Base-by-base conservation (phyloP, 768 basidiomycete genomes). In the Russula dissimulans region DNA sequence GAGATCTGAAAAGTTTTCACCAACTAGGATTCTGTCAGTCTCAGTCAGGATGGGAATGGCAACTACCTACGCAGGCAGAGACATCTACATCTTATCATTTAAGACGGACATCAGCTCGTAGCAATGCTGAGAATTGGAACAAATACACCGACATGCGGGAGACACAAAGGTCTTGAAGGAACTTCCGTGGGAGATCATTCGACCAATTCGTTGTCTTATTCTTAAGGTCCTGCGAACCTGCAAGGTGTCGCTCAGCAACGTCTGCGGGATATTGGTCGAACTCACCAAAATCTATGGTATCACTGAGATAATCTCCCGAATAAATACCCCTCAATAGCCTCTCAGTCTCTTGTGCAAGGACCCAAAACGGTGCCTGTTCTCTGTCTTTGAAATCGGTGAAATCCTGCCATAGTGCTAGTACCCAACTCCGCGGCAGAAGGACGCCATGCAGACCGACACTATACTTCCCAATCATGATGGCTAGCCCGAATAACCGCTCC, bases 381-480 rank as follows among this genome's bases (percentile, higher is more conserved):
- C 36, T 36, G 3, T 47, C 38, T 29, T 34, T 61, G 36, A 54
- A 63, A 12, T 22, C 32, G 29, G 42, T 26, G 8, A 60, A 64
- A 63, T 57, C 61, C 65, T 15, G 60, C 59, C 47, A 65, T 46
- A 31, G 43, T 17, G 61, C 59, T 15, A 71, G 38, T 18, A 83
- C 65, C 83, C 83, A 86, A 54, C 75, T 78, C 2, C 76, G 76
- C 0, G 85, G 85, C 38, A 86, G 73, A 5, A 78, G 77, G 31
- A 82, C 63, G 15, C 74, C 72, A 65, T 85, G 78, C 0, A 82
- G 67, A 15, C 63, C 47, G 12, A 61, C 42, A 32, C 65, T 63
- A 57, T 69, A 67, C 0, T 68, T 69, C 44, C 67, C 66, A 1
- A 72, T 71, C 2, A 85, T 55, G 5, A 79, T 70, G 5, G 76